Evolutionary conservation across 169 alveolate genomes (phyloP), one percentile per base, ranked within the genome.

Genomic region (Miamiensis avidus): DNA sequence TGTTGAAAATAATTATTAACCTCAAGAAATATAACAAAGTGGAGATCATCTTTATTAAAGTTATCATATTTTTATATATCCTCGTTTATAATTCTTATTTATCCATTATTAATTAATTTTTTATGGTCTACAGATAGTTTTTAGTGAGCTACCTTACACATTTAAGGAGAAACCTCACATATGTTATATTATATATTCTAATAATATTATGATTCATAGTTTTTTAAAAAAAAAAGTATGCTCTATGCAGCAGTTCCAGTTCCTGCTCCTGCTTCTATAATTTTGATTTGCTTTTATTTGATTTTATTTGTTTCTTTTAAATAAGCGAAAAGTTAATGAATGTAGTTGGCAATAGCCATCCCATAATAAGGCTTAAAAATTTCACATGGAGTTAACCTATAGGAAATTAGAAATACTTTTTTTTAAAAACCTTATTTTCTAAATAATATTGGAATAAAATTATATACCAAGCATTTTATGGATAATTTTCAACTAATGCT

Each of bases 221-320:
- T 91, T 75, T 91, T 91, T 69, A 91, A 89, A 76, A 82, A 94
- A 31, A 91, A 92, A 28, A 94, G 77, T 6, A 94, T 89, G 1
- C 90, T 82, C 26, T 85, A 88, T 29, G 94, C 94, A n/a, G 93
- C 89, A 26, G 95, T 86, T 29, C 96, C 97, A n/a, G 93, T 88
- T 27, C 97, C 97, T 0, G 96, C 94, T 0, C 97, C 97, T 20
- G 91, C 87, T 83, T 94, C 97, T 4, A 94, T 85, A n/a, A 94
- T 89, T 64, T 79, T 34, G 1, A 33, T 65, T 0, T 33, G 29
- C 64, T 20, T 20, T 81, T 76, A 27, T 75, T 77, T 27, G 0
- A 30, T 34, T 64, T 82, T 20, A 28, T 30, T 64, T 34, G 65
- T 26, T 72, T 49, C 31, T 73, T 72, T 65, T 31, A 31, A 28